A percentile compares a stretch with the other conserved stretches of the same genome.
phyloP scores from a whole-genome alignment of 2,329 filamentous ascomycete genomes.

The Arthrinium puccinioides region DNA sequence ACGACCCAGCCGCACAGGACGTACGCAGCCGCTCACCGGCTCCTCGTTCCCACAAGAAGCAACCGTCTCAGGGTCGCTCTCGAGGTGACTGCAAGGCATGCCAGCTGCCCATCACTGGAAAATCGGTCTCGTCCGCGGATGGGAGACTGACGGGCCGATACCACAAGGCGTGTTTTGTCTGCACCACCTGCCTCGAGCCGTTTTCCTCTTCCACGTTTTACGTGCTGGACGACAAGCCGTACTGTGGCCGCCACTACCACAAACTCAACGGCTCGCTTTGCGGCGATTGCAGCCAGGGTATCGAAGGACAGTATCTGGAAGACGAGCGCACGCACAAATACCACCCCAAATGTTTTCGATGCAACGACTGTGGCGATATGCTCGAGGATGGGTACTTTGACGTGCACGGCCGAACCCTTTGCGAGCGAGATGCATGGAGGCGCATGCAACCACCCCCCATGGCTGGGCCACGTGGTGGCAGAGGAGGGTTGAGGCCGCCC shows the following conservation, averaged over 20 bases:
- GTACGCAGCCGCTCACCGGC: constrained; percentile 16
- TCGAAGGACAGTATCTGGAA: constrained; percentile 90
- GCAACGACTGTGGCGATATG: constrained; percentile 66
- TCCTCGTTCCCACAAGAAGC: constrained; percentile 28
- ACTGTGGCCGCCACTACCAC: constrained; percentile 90
- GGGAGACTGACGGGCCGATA: constrained; percentile 88
- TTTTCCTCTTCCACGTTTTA: constrained; percentile 91
- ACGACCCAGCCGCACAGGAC: too few relatives aligned
- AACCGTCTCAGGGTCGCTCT: constrained; percentile 32
- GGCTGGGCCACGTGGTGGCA: constrained; percentile 18
- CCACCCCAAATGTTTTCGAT: constrained; percentile 81
- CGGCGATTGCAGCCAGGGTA: constrained; percentile 69
- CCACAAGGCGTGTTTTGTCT: constrained; percentile 92
- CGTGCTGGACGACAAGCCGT: constrained; percentile 78
- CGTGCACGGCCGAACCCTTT: constrained; percentile 71
- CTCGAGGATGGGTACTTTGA: constrained; percentile 88
- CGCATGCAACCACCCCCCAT: constrained; percentile 30
- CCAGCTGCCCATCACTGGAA: constrained; percentile 69
- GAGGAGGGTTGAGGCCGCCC: constrained; percentile 11
- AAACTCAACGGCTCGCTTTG: constrained; percentile 84
- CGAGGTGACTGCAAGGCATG: constrained; percentile 83
- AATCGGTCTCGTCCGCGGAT: constrained; percentile 89
- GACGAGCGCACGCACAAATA: constrained; percentile 71
- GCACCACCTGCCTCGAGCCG: constrained; percentile 70
- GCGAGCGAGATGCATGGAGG: constrained; percentile 75